Evolutionary conservation across 176 grass and related monocot species (phyloP).

Genomic region (Musa schizocarpa): DNA sequence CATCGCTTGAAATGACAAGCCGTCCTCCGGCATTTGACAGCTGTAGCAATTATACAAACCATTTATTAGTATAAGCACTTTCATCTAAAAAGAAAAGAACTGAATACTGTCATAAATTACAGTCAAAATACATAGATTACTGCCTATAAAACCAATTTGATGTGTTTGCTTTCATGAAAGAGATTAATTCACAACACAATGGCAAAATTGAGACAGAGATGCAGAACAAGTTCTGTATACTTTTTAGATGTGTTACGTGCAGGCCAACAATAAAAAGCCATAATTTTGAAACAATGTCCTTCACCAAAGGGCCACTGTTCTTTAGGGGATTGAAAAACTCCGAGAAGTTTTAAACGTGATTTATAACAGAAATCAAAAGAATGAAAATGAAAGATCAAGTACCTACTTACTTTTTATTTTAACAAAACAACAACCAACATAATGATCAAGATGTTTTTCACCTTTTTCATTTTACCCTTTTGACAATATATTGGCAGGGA

Average conservation of each 20-base stretch:
- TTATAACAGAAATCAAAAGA: not conserved
- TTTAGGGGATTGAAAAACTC: not conserved
- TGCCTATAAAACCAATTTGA: not conserved
- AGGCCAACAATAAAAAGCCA: not conserved
- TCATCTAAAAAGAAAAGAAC: not conserved
- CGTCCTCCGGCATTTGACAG: conserved; percentile 84
- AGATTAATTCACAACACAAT: not conserved
- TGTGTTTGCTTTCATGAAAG: not conserved
- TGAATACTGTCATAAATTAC: not conserved
- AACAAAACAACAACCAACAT: not conserved
- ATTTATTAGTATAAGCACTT: not conserved
- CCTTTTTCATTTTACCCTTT: not conserved
- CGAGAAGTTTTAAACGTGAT: not conserved
- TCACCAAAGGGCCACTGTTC: not conserved
- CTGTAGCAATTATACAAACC: conserved; percentile 22
- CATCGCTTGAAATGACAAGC: conserved; percentile 89
- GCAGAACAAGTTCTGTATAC: not conserved
- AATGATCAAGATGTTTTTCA: not conserved
- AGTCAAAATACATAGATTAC: not conserved
- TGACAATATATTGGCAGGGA: not conserved
- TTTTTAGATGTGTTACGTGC: not conserved
- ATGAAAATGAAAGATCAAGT: not conserved
- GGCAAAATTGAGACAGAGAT: not conserved
- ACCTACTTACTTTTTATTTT: not conserved
- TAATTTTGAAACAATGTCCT: not conserved